These are phyloP conservation scores for Nannochloropsis oceanica DNA, from an alignment of 108 stramenopile genomes.

Conservation along the genomic window DNA sequence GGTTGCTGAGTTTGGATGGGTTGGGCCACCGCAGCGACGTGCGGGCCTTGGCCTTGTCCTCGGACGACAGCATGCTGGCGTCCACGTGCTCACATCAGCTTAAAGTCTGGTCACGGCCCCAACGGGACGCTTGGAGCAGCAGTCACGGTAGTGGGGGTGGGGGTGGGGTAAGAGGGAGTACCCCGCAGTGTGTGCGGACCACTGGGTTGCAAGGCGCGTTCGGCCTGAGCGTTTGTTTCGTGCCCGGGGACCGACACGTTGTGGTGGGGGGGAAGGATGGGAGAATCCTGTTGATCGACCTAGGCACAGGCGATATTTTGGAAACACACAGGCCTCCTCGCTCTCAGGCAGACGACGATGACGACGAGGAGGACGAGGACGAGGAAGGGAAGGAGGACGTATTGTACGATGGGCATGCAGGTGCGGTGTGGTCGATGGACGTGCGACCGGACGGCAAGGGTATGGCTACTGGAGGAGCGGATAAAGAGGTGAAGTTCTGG, in stretches of 20 bases:
- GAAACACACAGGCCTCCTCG: background rate
- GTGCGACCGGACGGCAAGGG: constrained; percentile 44
- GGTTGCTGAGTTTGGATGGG: constrained; percentile 48
- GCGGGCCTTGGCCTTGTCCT: constrained; percentile 65
- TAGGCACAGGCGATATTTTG: background rate
- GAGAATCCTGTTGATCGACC: background rate
- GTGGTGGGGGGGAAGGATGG: constrained; percentile 37
- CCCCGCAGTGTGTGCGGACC: constrained; percentile 64
- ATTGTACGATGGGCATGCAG: constrained; percentile 29
- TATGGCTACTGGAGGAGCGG: constrained; percentile 71
- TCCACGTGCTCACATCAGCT: constrained; percentile 61
- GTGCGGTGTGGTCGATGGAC: constrained; percentile 38
- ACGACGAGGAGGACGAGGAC: background rate
- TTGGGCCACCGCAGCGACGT: constrained; percentile 89
- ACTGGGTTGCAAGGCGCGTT: constrained; percentile 42
- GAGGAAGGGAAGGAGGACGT: constrained; percentile 3
- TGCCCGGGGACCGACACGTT: constrained; percentile 57
- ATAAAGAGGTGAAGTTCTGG: constrained; percentile 92
- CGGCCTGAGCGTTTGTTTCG: constrained; percentile 73
- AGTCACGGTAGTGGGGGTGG: background rate
- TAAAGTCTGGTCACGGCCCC: constrained; percentile 59
- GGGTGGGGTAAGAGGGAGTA: constrained; percentile 47
- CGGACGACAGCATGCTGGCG: constrained; percentile 69
- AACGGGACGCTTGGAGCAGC: background rate
- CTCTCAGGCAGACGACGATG: background rate